These are phyloP conservation scores for Nosema granulosis DNA, from an alignment of 371 early-diverging fungal genomes.

Conservation along the genomic window DNA sequence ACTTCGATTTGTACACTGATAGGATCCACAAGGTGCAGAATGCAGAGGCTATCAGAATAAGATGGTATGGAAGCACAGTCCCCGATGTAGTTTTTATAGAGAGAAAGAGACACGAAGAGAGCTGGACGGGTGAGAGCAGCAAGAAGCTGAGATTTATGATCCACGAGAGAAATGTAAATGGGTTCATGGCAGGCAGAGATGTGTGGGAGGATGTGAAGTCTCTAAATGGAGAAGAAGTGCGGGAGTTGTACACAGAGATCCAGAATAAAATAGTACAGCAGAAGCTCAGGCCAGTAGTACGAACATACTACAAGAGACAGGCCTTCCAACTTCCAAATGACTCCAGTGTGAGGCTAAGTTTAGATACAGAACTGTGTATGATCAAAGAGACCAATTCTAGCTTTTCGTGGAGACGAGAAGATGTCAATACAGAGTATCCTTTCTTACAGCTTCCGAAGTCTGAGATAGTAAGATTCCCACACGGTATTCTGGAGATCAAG, in stretches of 20 bases:
- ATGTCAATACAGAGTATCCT: conserved; percentile 79
- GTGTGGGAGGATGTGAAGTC: conserved; percentile 72
- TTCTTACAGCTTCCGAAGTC: conserved; percentile 74
- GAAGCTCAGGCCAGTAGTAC: conserved; percentile 76
- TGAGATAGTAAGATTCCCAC: conserved; percentile 84
- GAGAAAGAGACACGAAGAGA: conserved; percentile 89
- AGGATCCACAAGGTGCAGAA: conserved; percentile 84
- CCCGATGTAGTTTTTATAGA: conserved; percentile 82
- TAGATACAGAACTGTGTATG: conserved; percentile 92
- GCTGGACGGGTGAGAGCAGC: conserved; percentile 82
- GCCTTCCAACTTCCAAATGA: conserved; percentile 98
- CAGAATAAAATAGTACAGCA: conserved; percentile 73
- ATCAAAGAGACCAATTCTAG: conserved; percentile 72
- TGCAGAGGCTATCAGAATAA: conserved; percentile 79
- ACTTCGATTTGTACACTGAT: conserved; percentile 80
- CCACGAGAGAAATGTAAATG: conserved; percentile 83
- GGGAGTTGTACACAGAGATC: conserved; percentile 73
- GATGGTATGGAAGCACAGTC: conserved; percentile 76
- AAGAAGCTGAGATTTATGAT: conserved; percentile 86
- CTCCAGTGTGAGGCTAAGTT: conserved; percentile 87
- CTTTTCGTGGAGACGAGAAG: conserved; percentile 78
- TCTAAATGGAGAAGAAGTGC: conserved; percentile 72
- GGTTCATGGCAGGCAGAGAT: conserved; percentile 75
- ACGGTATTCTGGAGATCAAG: conserved; percentile 94
- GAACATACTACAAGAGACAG: conserved; percentile 93